These are phyloP conservation scores for Vigna hirtella DNA, from an alignment of 306 rosid genomes.

Conservation along the genomic window DNA sequence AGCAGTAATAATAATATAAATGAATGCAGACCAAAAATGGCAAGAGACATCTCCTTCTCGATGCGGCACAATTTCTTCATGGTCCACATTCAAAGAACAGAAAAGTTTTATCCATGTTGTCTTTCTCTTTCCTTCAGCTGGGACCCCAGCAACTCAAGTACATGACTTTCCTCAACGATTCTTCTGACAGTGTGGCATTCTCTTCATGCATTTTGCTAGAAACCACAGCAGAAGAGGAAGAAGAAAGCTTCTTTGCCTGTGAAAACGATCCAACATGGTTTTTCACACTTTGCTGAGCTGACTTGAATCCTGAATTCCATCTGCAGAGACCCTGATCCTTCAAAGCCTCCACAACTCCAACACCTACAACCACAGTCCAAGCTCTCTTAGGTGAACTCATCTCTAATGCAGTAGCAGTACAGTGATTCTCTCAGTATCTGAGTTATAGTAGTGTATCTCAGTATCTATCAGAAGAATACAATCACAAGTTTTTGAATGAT, in stretches of 20 bases:
- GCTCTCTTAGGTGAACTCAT: constrained; percentile 50
- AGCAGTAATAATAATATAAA: neutral
- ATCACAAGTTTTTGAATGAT: neutral
- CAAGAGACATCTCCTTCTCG: neutral
- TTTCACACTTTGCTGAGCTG: constrained; percentile 49
- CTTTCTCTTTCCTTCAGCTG: constrained; percentile 23
- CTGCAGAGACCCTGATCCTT: constrained; percentile 73
- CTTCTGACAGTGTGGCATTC: constrained; percentile 57
- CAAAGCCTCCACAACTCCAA: constrained; percentile 55
- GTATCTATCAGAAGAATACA: neutral
- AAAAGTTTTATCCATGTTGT: neutral
- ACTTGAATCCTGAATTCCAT: constrained; percentile 53
- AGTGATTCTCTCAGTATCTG: neutral
- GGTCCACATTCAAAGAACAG: constrained; percentile 14
- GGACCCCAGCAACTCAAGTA: constrained; percentile 62
- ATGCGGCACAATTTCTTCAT: neutral
- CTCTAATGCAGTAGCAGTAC: neutral
- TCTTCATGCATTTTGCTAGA: constrained; percentile 44
- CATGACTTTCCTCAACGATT: constrained; percentile 67
- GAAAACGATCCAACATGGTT: constrained; percentile 44
- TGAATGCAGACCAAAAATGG: constrained; percentile 2
- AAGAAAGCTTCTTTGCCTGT: constrained; percentile 52
- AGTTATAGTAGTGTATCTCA: neutral
- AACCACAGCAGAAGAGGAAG: constrained; percentile 48
- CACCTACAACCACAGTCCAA: constrained; percentile 52